A percentile compares a stretch with the other conserved stretches of the same genome.
Conservation (phyloP, 139 green algal genomes). For the Chlorokybus atmophyticus region DNA sequence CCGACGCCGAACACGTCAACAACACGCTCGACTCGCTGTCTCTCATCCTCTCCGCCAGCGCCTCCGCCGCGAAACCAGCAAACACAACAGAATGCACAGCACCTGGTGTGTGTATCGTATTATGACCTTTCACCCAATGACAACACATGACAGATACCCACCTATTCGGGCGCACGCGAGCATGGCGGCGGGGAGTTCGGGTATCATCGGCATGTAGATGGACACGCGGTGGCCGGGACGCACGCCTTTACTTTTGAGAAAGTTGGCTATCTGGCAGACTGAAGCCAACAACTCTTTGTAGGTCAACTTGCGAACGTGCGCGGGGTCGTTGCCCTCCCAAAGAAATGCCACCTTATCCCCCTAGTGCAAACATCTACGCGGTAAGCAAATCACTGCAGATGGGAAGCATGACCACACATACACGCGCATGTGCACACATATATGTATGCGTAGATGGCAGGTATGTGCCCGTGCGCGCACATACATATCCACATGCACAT, state of each 20-base stretch:
- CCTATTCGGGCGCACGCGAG: slow-evolving; percentile 84
- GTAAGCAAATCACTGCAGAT: no score
- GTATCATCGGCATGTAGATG: slow-evolving; percentile 95
- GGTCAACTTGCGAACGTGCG: slow-evolving; percentile 38
- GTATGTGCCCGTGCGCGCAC: no score
- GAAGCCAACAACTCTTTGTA: slow-evolving; percentile 41
- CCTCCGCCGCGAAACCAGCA: slow-evolving; percentile 81
- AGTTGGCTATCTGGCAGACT: slow-evolving; percentile 68
- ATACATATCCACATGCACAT: no score
- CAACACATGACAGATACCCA: background rate
- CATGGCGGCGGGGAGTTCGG: slow-evolving; percentile 60
- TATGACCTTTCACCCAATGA: no score
- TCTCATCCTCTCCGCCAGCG: slow-evolving; percentile 55
- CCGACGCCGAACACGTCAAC: slow-evolving; percentile 52
- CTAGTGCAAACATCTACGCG: no score
- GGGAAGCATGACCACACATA: no score
- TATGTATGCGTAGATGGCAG: no score
- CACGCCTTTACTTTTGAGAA: slow-evolving; percentile 61
- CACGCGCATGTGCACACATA: no score
- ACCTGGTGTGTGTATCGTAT: slow-evolving; percentile 1
- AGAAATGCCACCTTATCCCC: slow-evolving; percentile 47
- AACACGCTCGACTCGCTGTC: slow-evolving; percentile 47
- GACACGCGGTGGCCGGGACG: slow-evolving; percentile 71
- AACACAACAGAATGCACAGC: slow-evolving; percentile 93
- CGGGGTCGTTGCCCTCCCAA: slow-evolving; percentile 69